A percentile compares a stretch with the other conserved stretches of the same genome.
Conservation (phyloP, 805 yeast genomes). For the Candida fluviatilis region DNA sequence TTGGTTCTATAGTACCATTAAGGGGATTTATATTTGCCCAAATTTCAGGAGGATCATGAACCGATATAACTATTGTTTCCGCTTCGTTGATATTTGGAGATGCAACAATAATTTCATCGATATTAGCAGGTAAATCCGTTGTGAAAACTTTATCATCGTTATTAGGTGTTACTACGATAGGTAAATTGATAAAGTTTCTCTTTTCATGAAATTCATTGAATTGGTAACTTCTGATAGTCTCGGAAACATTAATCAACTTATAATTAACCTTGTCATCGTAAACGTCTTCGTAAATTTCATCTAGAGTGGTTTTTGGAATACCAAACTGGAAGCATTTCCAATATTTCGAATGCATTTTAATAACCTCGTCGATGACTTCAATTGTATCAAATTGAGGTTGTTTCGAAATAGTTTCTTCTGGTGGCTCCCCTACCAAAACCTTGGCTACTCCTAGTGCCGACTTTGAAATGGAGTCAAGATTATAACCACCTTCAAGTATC, state of each 20-base stretch:
- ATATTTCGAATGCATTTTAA: conserved; percentile 73
- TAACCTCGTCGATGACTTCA: conserved; percentile 76
- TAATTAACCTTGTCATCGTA: conserved; percentile 15
- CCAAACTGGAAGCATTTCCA: conserved; percentile 83
- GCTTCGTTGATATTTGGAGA: conserved; percentile 63
- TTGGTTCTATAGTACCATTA: conserved; percentile 72
- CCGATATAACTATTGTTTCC: conserved; percentile 60
- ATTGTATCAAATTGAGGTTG: conserved; percentile 76
- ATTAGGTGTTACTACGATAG: conserved; percentile 39
- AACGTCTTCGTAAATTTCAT: conserved; percentile 34
- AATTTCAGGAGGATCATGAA: conserved; percentile 89
- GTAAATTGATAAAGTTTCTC: conserved; percentile 62
- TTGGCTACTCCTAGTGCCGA: conserved; percentile 92
- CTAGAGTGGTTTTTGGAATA: conserved; percentile 33
- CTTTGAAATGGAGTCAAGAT: conserved; percentile 81
- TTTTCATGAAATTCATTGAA: conserved; percentile 49
- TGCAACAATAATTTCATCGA: conserved; percentile 65
- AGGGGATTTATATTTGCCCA: conserved; percentile 85
- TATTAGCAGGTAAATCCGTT: conserved; percentile 43
- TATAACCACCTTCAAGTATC: conserved; percentile 94
- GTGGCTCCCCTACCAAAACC: conserved; percentile 91
- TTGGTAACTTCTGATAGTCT: conserved; percentile 74
- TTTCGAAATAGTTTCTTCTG: conserved; percentile 63
- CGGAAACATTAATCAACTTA: conserved; percentile 53
- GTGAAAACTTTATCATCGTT: conserved; percentile 24